phyloP scores from a whole-genome alignment of 2,329 filamentous ascomycete genomes.

The Talaromyces pinophilus region DNA sequence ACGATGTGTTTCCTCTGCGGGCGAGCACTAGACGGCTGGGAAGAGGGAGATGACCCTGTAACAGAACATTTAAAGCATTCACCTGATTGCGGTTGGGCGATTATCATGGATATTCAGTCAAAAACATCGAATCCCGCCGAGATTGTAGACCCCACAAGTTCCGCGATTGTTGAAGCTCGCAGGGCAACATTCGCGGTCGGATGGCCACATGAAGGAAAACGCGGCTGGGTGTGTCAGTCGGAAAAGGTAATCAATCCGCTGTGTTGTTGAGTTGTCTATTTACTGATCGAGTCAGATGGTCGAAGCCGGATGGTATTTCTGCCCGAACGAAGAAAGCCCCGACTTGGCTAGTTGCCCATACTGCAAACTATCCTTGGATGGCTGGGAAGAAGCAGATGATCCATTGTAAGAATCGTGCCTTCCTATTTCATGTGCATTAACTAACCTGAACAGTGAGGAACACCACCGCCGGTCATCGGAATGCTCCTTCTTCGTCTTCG shows the following conservation, averaged over 20 bases:
- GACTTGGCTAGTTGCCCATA: constrained; percentile 92
- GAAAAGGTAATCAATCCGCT: constrained; percentile 65
- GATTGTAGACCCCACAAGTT: constrained; percentile 71
- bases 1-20: constrained; percentile 85
- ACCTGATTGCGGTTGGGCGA: constrained; percentile 81
- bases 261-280: background rate
- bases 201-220: constrained; percentile 89
- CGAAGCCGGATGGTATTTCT: constrained; percentile 92
- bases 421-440: constrained; percentile 13
- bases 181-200: constrained; percentile 76
- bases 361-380: constrained; percentile 84
- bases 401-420: constrained; percentile 64
- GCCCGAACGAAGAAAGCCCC: constrained; percentile 76
- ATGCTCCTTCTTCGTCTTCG: constrained; percentile 79
- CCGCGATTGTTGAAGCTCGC: constrained; percentile 73
- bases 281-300: constrained; percentile 62
- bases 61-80: constrained; percentile 84
- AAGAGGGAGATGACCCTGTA: constrained; percentile 78
- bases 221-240: constrained; percentile 84
- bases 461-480: constrained; percentile 76
- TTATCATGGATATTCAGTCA: constrained; percentile 63
- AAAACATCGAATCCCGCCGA: constrained; percentile 47
- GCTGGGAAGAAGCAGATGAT: constrained; percentile 91
- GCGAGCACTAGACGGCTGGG: constrained; percentile 87
- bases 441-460: constrained; percentile 65